A percentile compares a stretch with the other conserved stretches of the same genome.
Evolutionary conservation across 352 stramenopile genomes (phyloP).

Genomic region (Globisporangium viniferum): DNA sequence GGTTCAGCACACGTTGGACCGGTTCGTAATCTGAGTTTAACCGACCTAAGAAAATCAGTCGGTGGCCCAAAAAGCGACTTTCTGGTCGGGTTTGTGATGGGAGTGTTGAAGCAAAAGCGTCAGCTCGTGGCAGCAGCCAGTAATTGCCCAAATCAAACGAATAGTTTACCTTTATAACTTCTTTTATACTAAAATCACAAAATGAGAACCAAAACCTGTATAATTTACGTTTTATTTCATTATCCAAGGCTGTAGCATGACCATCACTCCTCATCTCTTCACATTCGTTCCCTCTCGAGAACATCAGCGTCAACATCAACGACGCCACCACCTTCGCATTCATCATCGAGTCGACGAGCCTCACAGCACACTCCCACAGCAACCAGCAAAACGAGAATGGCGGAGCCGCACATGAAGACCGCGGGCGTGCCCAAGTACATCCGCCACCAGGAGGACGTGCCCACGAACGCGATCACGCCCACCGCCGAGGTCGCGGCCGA

Average conservation of each 20-base stretch:
- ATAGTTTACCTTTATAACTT: neutral
- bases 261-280: neutral
- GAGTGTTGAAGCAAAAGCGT: neutral
- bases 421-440: conserved; percentile 74
- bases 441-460: conserved; percentile 70
- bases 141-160: neutral
- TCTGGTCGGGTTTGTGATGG: neutral
- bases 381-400: conserved; percentile 30
- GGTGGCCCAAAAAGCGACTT: neutral
- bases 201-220: neutral
- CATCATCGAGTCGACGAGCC: too few species aligned
- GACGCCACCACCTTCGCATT: neutral
- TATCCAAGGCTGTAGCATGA: neutral
- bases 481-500: conserved; percentile 51
- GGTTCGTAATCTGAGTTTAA: neutral
- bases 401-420: conserved; percentile 85
- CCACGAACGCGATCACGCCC: conserved; percentile 66
- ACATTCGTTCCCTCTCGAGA: neutral
- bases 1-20: neutral
- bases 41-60: neutral
- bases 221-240: neutral
- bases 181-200: neutral
- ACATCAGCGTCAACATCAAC: conserved; percentile 1
- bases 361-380: too few species aligned
- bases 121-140: conserved; percentile 3